A percentile compares a stretch with the other conserved stretches of the same genome.
Evolutionary conservation across 805 yeast species (phyloP).

Genomic region (Huiozyma sinensis): DNA sequence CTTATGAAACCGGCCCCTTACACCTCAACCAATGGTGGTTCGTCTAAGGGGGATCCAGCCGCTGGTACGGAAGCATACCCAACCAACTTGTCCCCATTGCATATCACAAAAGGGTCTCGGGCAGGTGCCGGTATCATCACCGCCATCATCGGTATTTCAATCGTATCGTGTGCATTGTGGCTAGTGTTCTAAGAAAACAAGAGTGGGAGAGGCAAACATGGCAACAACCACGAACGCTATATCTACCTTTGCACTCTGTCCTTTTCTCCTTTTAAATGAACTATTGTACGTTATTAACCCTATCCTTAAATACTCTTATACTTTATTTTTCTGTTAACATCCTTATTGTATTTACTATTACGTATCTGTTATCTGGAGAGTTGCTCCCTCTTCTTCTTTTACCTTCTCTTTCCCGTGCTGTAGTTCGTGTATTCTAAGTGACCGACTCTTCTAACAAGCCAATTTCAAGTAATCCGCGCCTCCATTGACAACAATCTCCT

Average conservation of each 20-base stretch:
- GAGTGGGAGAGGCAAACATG: neutral
- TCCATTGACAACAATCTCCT: constrained; percentile 4
- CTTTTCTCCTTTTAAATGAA: too few relatives aligned
- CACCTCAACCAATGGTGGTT: constrained; percentile 55
- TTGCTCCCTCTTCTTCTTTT: too few relatives aligned
- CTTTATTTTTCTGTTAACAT: neutral
- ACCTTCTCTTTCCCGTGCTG: too few relatives aligned
- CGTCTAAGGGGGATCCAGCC: constrained; percentile 53
- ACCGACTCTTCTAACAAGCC: neutral
- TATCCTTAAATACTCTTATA: too few relatives aligned
- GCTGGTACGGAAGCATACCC: constrained; percentile 49
- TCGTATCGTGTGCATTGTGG: constrained; percentile 38
- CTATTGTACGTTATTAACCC: too few relatives aligned
- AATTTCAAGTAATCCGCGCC: constrained; percentile 1
- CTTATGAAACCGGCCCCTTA: constrained; percentile 43
- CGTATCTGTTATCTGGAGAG: neutral
- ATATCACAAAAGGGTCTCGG: constrained; percentile 36
- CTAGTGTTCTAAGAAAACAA: constrained; percentile 23
- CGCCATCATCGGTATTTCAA: constrained; percentile 38
- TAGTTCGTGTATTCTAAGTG: neutral
- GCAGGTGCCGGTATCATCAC: constrained; percentile 69
- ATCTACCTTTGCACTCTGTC: too few relatives aligned
- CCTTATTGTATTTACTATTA: neutral
- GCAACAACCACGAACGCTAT: too few relatives aligned
- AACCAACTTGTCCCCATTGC: constrained; percentile 31